Percentiles rank a stretch among this genome's conserved stretches.
phyloP scores from a whole-genome alignment of 805 yeast species.

The Diddensiella santjacobensis region DNA sequence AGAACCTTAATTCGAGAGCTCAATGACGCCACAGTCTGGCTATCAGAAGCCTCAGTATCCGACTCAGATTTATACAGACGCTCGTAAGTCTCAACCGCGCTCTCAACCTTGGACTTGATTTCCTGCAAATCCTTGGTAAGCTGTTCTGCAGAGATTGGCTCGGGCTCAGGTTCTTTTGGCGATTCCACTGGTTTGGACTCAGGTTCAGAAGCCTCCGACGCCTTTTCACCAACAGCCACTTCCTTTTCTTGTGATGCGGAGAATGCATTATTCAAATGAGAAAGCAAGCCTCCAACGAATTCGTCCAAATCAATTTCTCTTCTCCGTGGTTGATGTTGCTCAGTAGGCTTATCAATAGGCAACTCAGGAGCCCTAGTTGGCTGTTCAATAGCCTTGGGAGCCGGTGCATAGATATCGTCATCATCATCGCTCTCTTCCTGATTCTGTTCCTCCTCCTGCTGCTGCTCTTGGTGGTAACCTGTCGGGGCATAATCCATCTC shows the following conservation, averaged over 20 bases:
- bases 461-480: background rate
- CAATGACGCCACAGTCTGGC: slow-evolving; percentile 8
- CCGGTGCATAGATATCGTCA: slow-evolving; percentile 9
- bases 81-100: slow-evolving; percentile 21
- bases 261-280: slow-evolving; percentile 1
- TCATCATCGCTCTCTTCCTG: slow-evolving; percentile 11
- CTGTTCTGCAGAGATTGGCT: slow-evolving; percentile 4
- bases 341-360: slow-evolving; percentile 4
- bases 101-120: slow-evolving; percentile 16
- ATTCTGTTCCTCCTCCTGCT: slow-evolving; percentile 12
- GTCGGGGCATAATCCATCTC: background rate
- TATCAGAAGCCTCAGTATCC: slow-evolving; percentile 5
- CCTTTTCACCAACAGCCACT: slow-evolving; percentile 8
- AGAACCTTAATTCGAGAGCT: slow-evolving; percentile 27
- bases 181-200: slow-evolving; percentile 8
- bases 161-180: slow-evolving; percentile 8
- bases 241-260: background rate
- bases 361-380: background rate
- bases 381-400: slow-evolving; percentile 1
- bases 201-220: background rate
- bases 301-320: slow-evolving; percentile 8
- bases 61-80: slow-evolving; percentile 15
- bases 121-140: slow-evolving; percentile 5
- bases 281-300: slow-evolving; percentile 6
- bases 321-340: background rate